These are phyloP conservation scores for Daldinia caldariorum DNA, from an alignment of 495 filamentous ascomycete species.

Conservation along the genomic window DNA sequence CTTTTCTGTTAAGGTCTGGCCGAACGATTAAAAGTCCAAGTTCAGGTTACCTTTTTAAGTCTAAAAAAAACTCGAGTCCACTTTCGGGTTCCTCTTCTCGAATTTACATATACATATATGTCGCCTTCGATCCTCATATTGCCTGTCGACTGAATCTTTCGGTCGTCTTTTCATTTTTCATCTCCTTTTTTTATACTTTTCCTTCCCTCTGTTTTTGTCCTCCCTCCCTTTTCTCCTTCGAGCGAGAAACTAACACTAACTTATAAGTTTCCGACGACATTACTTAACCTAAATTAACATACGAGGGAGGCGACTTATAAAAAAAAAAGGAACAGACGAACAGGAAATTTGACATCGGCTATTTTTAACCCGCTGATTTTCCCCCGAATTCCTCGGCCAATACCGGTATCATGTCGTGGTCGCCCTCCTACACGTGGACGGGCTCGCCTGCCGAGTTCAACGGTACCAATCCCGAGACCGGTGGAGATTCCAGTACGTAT, in stretches of 20 bases:
- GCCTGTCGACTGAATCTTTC: slow-evolving; percentile 4
- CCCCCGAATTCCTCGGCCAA: neutral
- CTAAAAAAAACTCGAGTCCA: slow-evolving; percentile 19
- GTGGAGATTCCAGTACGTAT: slow-evolving; percentile 84
- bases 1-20: slow-evolving; percentile 24
- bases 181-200: neutral
- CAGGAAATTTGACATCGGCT: neutral
- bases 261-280: neutral
- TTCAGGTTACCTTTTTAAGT: neutral
- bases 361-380: slow-evolving; percentile 1
- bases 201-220: neutral
- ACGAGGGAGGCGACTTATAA: neutral
- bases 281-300: neutral
- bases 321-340: neutral
- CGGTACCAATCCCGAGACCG: slow-evolving; percentile 73
- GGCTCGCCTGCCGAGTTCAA: slow-evolving; percentile 80
- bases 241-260: neutral
- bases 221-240: neutral
- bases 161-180: neutral
- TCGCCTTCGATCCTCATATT: slow-evolving; percentile 22
- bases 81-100: slow-evolving; percentile 2
- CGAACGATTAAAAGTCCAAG: slow-evolving; percentile 1
- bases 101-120: slow-evolving; percentile 28
- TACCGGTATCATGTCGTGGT: slow-evolving; percentile 62
- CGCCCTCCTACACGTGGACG: slow-evolving; percentile 75